These are phyloP conservation scores for Rhizopus sp. DNA, from an alignment of 371 early-diverging fungal genomes.

Conservation along the genomic window DNA sequence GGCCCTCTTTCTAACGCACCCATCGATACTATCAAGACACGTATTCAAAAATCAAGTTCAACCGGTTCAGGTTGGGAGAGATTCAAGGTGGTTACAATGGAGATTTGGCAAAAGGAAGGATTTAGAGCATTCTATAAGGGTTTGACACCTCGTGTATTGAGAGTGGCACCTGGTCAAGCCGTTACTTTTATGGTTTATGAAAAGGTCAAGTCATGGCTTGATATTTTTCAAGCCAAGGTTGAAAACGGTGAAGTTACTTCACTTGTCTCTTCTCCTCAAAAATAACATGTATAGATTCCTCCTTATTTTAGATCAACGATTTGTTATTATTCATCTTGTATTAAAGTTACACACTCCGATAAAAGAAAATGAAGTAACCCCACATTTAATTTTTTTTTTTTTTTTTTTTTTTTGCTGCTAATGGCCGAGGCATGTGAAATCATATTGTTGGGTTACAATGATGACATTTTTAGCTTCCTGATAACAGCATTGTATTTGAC, in stretches of 20 bases:
- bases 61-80: constrained; percentile 80
- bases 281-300: constrained; percentile 1
- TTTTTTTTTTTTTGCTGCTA: too few species aligned
- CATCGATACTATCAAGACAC: constrained; percentile 98
- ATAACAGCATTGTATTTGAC: too few species aligned
- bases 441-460: too few species aligned
- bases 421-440: too few species aligned
- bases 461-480: too few species aligned
- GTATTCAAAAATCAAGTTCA: constrained; percentile 86
- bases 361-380: too few species aligned
- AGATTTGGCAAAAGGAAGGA: constrained; percentile 88
- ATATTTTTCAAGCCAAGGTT: constrained; percentile 51
- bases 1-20: constrained; percentile 96
- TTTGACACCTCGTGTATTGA: constrained; percentile 89
- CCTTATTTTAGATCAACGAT: too few species aligned
- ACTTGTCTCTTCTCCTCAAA: constrained; percentile 17
- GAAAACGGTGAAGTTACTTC: constrained; percentile 36
- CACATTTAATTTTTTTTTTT: too few species aligned
- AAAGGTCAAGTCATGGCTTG: constrained; percentile 77
- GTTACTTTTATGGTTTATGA: constrained; percentile 91
- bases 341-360: too few species aligned
- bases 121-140: constrained; percentile 95
- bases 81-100: constrained; percentile 73
- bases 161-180: constrained; percentile 88
- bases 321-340: not conserved